These are phyloP conservation scores for slime mould (Dictyostelium discoideum) DNA, from an alignment of 78 protist genomes.

Conservation along the genomic window DNA sequence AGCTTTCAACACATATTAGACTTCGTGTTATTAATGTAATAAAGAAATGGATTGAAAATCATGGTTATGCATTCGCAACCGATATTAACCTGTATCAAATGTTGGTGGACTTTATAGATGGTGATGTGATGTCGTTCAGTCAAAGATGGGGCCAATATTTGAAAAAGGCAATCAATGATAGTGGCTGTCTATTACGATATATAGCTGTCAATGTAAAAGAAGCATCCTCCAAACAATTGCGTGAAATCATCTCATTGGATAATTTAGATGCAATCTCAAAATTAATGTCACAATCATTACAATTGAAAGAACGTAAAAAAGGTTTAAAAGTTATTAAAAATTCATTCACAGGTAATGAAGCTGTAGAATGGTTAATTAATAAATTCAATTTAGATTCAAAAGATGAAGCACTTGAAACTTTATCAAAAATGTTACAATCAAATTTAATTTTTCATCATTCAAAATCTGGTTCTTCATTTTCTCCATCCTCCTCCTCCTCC, in stretches of 20 bases:
- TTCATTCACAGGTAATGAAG: slow-evolving; percentile 58
- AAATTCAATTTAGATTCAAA: neutral
- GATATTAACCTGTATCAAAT: neutral
- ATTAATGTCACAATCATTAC: slow-evolving; percentile 12
- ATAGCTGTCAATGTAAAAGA: neutral
- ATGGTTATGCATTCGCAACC: slow-evolving; percentile 33
- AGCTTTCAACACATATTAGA: neutral
- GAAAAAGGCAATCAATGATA: neutral
- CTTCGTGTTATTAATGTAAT: slow-evolving; percentile 54
- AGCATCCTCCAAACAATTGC: neutral
- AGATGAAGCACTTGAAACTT: slow-evolving; percentile 4
- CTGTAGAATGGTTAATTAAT: slow-evolving; percentile 40
- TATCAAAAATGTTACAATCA: neutral
- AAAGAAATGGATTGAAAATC: slow-evolving; percentile 81
- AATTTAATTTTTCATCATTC: slow-evolving; percentile 41
- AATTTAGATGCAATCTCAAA: slow-evolving; percentile 38
- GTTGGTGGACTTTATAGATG: slow-evolving; percentile 10
- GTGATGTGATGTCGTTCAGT: neutral
- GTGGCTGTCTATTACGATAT: neutral
- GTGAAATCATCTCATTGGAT: slow-evolving; percentile 4
- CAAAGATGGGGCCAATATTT: slow-evolving; percentile 60
- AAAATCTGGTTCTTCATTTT: neutral
- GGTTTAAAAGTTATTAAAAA: neutral
- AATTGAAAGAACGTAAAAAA: slow-evolving; percentile 57
- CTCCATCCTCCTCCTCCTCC: neutral